A percentile compares a stretch with the other conserved stretches of the same genome.
These are phyloP conservation scores for Incumbomyces delicatus DNA, from an alignment of 2,329 filamentous ascomycete genomes.

Conservation along the genomic window DNA sequence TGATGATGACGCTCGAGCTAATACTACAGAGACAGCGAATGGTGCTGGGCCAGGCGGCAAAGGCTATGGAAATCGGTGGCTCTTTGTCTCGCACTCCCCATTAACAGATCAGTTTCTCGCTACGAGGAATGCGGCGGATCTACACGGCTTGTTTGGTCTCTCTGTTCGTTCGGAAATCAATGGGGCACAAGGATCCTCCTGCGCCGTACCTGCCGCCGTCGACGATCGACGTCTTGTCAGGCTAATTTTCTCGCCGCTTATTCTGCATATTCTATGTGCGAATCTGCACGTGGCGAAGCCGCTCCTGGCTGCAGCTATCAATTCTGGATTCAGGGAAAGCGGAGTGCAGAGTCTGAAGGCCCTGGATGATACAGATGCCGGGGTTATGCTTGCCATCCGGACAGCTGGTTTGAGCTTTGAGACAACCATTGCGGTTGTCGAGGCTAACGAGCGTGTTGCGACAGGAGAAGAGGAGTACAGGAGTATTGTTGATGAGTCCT, in stretches of 20 bases:
- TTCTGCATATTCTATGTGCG: constrained; percentile 75
- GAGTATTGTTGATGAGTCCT: constrained; percentile 35
- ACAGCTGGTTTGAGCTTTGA: constrained; percentile 76
- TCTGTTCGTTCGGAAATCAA: no score
- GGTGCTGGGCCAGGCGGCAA: constrained; percentile 66
- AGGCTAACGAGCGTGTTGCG: constrained; percentile 20
- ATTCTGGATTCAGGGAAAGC: constrained; percentile 81
- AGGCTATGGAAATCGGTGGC: constrained; percentile 68
- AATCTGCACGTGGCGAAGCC: constrained; percentile 59
- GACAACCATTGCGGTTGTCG: constrained; percentile 60
- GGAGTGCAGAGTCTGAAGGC: constrained; percentile 59
- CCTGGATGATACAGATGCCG: constrained; percentile 32
- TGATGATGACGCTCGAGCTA: neutral
- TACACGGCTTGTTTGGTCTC: neutral
- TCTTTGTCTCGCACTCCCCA: constrained; percentile 79
- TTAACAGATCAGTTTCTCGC: constrained; percentile 31
- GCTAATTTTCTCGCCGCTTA: constrained; percentile 23
- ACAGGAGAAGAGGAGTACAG: constrained; percentile 24
- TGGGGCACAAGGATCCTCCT: no score
- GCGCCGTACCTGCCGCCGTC: no score
- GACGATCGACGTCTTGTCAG: constrained; percentile 13
- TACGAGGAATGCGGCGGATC: constrained; percentile 8
- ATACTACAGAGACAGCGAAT: neutral
- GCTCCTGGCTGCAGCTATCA: constrained; percentile 64
- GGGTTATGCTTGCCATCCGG: constrained; percentile 74